Evolutionary conservation across 768 basidiomycete species (phyloP), one percentile per base, ranked within the genome.

Genomic region (Mycena latifolia): DNA sequence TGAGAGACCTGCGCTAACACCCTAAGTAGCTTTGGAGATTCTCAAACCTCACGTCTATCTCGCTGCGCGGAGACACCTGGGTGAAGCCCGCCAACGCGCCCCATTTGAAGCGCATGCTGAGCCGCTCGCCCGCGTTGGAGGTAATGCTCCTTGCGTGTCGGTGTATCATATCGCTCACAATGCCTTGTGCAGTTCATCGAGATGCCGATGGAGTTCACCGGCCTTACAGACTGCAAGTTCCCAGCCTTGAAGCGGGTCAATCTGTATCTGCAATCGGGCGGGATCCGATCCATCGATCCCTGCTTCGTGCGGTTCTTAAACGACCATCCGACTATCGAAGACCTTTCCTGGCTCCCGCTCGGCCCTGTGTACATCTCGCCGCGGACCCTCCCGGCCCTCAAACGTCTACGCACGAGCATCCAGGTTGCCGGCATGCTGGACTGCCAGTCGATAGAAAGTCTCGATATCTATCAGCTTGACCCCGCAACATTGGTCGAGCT

Each of bases 321-420:
- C 58, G 77, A 76, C n/a, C 84, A 86, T 66, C 79, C 83, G 4
- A 77, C 77, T 2, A 76, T 87, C 46, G 82, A 85, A 63, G 81
- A 82, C 18, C 78, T 87, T 5, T 73, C 72, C 29, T 87, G 85
- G 84, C 77, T 75, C n/a, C 83, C 85, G 2, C 72, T 82, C 2
- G 76, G 77, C 27, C 74, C 72, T 22, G 72, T 80, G n/a, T 58
- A 66, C 18, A 63, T 84, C 15, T 69, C 79, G 2, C 73, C 78
- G 0, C 77, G 77, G n/a, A 63, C 70, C 11, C 78, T 87, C 5
- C 84, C 84, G 8, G 79, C 77, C 52, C 73, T 86, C 24, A 80
- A 77, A 54, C 74, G 77, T 18, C 70, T 86, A 27, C 77, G 73
- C 11, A 77, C 80, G 1, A 79, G 76, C 31, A 58, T 73, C 5